Evolutionary conservation across 108 stramenopile species (phyloP).

Genomic region (Pseudonitzschia pungens): DNA sequence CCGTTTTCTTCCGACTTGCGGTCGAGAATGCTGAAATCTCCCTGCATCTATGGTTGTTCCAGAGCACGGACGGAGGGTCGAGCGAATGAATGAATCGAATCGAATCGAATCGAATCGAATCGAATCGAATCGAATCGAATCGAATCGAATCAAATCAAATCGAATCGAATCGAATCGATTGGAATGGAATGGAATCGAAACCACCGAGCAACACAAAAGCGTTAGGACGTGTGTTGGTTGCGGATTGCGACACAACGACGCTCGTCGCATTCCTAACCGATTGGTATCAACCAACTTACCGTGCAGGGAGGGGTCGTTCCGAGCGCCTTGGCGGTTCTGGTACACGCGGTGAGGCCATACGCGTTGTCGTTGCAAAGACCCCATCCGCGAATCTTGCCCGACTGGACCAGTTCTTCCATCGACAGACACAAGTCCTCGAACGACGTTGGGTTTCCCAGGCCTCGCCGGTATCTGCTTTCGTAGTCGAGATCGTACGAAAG

Average conservation of each 20-base stretch:
- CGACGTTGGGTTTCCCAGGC: slow-evolving; percentile 64
- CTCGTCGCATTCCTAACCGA: too few species aligned
- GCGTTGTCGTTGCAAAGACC: slow-evolving; percentile 92
- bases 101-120: too few species aligned
- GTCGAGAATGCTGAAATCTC: slow-evolving; percentile 82
- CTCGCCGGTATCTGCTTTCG: slow-evolving; percentile 32
- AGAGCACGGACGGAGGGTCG: background rate
- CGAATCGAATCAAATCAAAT: too few species aligned
- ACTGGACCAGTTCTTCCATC: slow-evolving; percentile 78
- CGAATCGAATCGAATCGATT: too few species aligned
- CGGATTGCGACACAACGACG: background rate
- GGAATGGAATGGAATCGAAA: too few species aligned
- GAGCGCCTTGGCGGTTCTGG: slow-evolving; percentile 70
- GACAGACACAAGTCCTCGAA: slow-evolving; percentile 84
- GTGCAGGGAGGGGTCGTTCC: slow-evolving; percentile 81
- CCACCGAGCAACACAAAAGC: too few species aligned
- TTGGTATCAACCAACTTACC: too few species aligned
- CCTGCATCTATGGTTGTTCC: slow-evolving; percentile 56
- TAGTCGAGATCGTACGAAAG: slow-evolving; percentile 67
- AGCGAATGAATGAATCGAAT: too few species aligned
- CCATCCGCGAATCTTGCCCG: slow-evolving; percentile 88
- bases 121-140: too few species aligned
- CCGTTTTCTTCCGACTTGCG: slow-evolving; percentile 90
- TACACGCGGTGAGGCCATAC: slow-evolving; percentile 83
- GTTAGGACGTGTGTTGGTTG: too few species aligned